A percentile compares a stretch with the other conserved stretches of the same genome.
phyloP scores from a whole-genome alignment of 73 alveolate genomes.

The Symbiodinium pilosum region DNA sequence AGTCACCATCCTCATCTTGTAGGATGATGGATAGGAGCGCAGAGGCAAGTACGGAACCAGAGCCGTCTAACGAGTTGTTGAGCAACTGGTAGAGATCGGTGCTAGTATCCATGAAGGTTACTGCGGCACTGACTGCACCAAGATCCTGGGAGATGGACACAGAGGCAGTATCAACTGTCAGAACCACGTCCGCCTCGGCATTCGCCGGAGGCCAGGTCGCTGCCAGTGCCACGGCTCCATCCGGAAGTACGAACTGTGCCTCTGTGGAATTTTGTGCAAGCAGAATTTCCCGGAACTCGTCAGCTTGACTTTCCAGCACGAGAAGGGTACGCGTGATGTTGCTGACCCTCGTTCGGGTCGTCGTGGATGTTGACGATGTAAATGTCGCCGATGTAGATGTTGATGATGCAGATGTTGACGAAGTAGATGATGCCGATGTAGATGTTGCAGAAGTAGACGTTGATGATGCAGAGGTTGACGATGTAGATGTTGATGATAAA shows the following conservation, averaged over 20 bases:
- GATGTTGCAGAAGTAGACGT: background rate
- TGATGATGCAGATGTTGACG: background rate
- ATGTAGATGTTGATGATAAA: background rate
- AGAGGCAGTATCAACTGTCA: background rate
- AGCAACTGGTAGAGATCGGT: background rate
- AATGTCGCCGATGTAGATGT: background rate
- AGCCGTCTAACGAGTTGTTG: background rate
- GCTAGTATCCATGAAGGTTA: background rate
- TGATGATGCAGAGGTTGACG: background rate
- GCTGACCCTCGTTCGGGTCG: background rate
- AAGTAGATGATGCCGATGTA: background rate
- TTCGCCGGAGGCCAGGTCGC: background rate
- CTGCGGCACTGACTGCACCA: background rate
- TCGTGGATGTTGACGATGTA: background rate
- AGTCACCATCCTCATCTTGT: background rate
- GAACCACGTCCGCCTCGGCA: background rate
- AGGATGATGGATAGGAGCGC: background rate
- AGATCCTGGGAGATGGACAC: background rate
- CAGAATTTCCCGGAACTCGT: background rate
- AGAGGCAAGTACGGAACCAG: background rate
- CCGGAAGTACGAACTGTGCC: background rate
- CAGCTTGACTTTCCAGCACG: background rate
- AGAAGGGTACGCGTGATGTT: background rate
- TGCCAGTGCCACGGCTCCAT: background rate
- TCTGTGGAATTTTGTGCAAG: background rate